Evolutionary conservation across 2,329 filamentous ascomycete genomes (phyloP), one percentile per base, ranked within the genome.

Genomic region (Aspergillus eucalypticola): DNA sequence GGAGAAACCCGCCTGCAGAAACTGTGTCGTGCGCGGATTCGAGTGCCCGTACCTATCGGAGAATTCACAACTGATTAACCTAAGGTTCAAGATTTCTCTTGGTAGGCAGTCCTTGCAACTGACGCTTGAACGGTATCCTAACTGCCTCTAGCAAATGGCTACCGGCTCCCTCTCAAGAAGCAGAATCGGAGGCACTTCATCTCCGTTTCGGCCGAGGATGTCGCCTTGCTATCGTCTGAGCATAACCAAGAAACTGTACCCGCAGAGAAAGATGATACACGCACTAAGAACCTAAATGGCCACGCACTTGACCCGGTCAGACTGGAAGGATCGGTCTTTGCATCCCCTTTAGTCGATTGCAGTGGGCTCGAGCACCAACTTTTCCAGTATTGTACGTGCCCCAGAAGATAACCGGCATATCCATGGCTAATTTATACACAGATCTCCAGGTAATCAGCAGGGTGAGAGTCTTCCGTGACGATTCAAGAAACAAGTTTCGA

Each of bases 1-100:
- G 23, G 52, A 54, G 52, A 54, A 42, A 32, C 52, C 52, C 10
- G 52, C 52, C 0, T 54, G 52, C 27, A 54, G 23, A 6, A 54
- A 54, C 13, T 54, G 52, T 32, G 23, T 42, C 2, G 38, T 54
- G 3, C 35, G 52, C 35, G 52, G 52, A 15, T 54, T 54, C 3
- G 39, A 54, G n/a, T 54, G 52, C n/a, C 41, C 52, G 6, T 54
- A 54, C 17, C 52, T 54, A 6, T 44, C 25, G 15, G 52, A 54
- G 21, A 54, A 23, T 5, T 10, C 23, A 10, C 52, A 42, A 44
- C 38, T 17, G 15, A 17, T 42, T n/a, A 27, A 21, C 11, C 11
- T 54, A 5, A 39, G 52, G 11, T 44, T 54, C 13, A 44, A 54
- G 23, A 54, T 54, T 8, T 54, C 52, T 8, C 23, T 54, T 23